Percentiles rank a stretch among this genome's conserved stretches.
Evolutionary conservation across 2,329 filamentous ascomycete species (phyloP).

Genomic region (Neofusicoccum ribis): DNA sequence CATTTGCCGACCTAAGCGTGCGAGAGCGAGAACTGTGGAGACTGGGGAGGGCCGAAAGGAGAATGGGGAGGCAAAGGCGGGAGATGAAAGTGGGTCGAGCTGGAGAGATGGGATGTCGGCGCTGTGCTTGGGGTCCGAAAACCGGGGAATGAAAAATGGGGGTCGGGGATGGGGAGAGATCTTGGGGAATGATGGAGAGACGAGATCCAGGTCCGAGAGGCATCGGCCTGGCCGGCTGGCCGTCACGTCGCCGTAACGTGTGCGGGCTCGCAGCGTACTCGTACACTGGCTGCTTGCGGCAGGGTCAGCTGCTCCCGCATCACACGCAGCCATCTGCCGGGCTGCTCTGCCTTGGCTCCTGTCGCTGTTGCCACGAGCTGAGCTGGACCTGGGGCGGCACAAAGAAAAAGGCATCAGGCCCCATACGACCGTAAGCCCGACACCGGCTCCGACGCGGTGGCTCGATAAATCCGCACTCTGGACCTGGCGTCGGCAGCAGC

Average conservation of each 20-base stretch:
- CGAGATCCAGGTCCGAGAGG: not conserved
- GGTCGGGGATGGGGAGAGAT: conserved; percentile 13
- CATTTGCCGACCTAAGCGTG: not conserved
- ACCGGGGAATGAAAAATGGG: not conserved
- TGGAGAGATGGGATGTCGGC: not conserved
- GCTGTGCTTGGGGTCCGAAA: not conserved
- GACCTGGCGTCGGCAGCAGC: not conserved
- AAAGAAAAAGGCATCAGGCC: not conserved
- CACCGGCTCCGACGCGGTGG: not conserved
- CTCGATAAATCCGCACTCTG: not conserved
- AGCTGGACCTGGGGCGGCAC: not conserved
- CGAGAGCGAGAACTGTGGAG: not conserved
- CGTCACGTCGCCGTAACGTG: not conserved
- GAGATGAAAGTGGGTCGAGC: not conserved
- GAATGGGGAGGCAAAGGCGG: not conserved
- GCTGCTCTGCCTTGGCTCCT: not conserved
- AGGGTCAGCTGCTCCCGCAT: not conserved
- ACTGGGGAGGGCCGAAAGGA: not conserved
- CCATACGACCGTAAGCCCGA: conserved; percentile 10
- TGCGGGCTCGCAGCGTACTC: not conserved
- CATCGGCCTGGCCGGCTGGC: not conserved
- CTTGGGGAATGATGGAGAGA: not conserved
- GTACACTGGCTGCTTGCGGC: not conserved
- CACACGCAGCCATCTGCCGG: not conserved
- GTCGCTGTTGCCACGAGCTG: not conserved